Evolutionary conservation across 2,329 filamentous ascomycete species (phyloP), one percentile per base, ranked within the genome.

Genomic region (Microcyclospora pomicola): DNA sequence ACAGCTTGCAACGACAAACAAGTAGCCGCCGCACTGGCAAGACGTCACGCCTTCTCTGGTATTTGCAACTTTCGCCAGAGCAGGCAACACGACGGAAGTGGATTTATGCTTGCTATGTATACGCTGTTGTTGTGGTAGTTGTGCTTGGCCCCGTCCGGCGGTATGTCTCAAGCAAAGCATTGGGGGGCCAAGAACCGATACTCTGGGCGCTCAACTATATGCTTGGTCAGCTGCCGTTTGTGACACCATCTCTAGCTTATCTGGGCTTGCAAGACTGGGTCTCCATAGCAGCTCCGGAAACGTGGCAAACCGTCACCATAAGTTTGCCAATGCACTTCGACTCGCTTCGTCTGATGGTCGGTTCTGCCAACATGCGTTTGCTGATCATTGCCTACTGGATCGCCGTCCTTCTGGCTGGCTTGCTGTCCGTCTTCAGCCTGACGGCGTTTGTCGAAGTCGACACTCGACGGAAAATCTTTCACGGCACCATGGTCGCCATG

Each of bases 401-500:
- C 1, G 48, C 61, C 3, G 75, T 92, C 38, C 71, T 96, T 12
- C 56, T 73, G 12, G 55, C 75, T 1, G 91, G 88, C 1, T 69
- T 96, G 28, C 60, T 75, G 1, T 67, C 84, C 1, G 86, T 95
- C n/a, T 63, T 76, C 9, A 68, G 82, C 3, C 83, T 95, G 6
- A 74, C 91, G 37, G 82, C 80, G 31, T 67, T 83, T 35, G 87
- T 82, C 48, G 87, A 95, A 61, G 88, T 98, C 34, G 91, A 98
- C 61, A 98, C 91, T 1, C 75, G 91, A 35, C 77, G 91, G 36
- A 98, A 98, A 60, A 83, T 96, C 15, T 98, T 98, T 59, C 91
- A 98, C 59, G 92, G 92, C 49, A 94, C 88, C 72, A 96, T 96
- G 82, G 88, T 96, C 6, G 77, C 77, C 39, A 95, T 98, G 84